Evolutionary conservation across 352 stramenopile species (phyloP).

Genomic region (Globisporangium echinulatum): DNA sequence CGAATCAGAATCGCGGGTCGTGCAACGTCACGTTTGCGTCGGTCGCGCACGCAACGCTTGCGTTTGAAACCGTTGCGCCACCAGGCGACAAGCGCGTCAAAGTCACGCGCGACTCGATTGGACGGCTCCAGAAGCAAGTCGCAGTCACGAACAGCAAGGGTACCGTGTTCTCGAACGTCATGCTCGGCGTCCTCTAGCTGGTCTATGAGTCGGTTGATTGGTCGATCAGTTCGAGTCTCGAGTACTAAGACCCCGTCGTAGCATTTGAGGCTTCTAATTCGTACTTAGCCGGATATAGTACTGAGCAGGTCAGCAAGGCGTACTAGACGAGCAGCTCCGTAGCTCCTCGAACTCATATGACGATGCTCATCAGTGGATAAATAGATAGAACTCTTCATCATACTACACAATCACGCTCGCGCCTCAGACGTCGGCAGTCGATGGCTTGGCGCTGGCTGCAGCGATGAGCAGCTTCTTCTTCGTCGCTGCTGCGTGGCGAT

Average conservation of each 20-base stretch:
- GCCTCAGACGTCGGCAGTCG: constrained; percentile 22
- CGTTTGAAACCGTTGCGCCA: constrained; percentile 47
- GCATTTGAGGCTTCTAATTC: too few species aligned
- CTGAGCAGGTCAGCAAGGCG: too few species aligned
- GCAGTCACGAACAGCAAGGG: constrained; percentile 45
- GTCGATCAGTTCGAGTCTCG: too few species aligned
- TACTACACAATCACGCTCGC: too few species aligned
- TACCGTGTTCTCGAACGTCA: constrained; percentile 67
- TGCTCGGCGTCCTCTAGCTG: constrained; percentile 31
- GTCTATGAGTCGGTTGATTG: too few species aligned
- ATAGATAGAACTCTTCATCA: too few species aligned
- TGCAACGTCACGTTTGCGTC: constrained; percentile 65
- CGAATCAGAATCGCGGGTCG: constrained; percentile 60
- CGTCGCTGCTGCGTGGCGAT: constrained; percentile 57
- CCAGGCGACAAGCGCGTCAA: constrained; percentile 28
- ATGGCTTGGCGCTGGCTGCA: constrained; percentile 16
- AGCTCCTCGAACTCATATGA: too few species aligned
- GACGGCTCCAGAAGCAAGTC: constrained; percentile 65
- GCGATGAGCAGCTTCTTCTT: constrained; percentile 56
- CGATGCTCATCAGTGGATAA: too few species aligned
- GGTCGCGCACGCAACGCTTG: constrained; percentile 51
- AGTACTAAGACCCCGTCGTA: too few species aligned
- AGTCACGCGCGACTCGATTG: constrained; percentile 50
- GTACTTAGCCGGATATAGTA: too few species aligned
- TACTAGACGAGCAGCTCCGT: too few species aligned